Evolutionary conservation across 1,284 basidiomycete genomes (phyloP).

Genomic region (Coniferiporia sulphurascens): DNA sequence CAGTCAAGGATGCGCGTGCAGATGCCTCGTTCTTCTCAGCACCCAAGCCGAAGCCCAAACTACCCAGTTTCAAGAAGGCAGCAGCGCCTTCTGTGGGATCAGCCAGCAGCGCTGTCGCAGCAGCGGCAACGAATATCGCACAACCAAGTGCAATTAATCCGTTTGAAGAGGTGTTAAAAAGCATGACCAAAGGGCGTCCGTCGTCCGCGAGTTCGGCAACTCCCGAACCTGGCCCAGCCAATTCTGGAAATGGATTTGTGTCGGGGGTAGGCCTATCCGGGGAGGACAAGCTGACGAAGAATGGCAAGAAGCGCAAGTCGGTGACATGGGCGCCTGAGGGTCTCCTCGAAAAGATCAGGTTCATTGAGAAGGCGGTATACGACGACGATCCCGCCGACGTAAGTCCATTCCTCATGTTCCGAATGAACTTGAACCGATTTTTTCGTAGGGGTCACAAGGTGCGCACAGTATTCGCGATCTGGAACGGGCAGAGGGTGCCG

Average conservation of each 20-base stretch:
- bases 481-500: conserved; percentile 79
- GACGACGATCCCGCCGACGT: conserved; percentile 80
- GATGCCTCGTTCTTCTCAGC: conserved; percentile 83
- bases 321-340: conserved; percentile 74
- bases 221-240: conserved; percentile 25
- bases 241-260: conserved; percentile 4
- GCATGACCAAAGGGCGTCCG: conserved; percentile 56
- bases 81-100: conserved; percentile 19
- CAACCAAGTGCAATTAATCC: conserved; percentile 65
- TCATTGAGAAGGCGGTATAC: conserved; percentile 79
- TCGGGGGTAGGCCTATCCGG: conserved; percentile 26
- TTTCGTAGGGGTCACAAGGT: conserved; percentile 55
- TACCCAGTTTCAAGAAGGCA: conserved; percentile 78
- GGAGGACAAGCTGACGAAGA: conserved; percentile 28
- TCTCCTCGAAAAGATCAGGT: conserved; percentile 62
- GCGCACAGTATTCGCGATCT: conserved; percentile 71
- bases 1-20: conserved; percentile 70
- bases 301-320: conserved; percentile 60
- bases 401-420: conserved; percentile 42
- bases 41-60: conserved; percentile 72
- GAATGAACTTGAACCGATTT: conserved; percentile 45
- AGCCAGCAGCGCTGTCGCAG: conserved; percentile 37
- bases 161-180: conserved; percentile 74
- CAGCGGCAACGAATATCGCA: conserved; percentile 43
- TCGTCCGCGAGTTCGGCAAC: conserved; percentile 33